A percentile compares a stretch with the other conserved stretches of the same genome.
Conservation (phyloP, 139 green algal species). For the Nannochloris sp. region DNA sequence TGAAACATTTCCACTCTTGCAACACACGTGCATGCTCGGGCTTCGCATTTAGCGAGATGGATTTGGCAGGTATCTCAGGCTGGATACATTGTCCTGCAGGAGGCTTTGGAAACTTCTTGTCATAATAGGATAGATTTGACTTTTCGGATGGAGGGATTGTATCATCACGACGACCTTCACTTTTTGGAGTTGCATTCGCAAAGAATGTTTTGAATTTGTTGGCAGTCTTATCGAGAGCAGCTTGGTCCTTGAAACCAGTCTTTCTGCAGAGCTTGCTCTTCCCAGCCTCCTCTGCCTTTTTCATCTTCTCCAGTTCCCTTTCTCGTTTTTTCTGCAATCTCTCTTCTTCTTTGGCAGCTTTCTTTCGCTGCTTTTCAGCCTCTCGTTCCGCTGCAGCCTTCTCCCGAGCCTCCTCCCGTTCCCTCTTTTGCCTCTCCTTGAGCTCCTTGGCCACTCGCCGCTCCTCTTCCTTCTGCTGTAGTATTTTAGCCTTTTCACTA, state of each 20-base stretch:
- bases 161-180: background rate
- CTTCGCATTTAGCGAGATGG: no score
- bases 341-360: slow-evolving; percentile 29
- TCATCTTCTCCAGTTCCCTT: slow-evolving; percentile 13
- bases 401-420: slow-evolving; percentile 1
- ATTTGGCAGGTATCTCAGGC: no score
- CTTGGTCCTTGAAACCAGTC: slow-evolving; percentile 32
- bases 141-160: background rate
- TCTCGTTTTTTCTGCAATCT: slow-evolving; percentile 27
- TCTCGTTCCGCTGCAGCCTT: slow-evolving; percentile 4
- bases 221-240: slow-evolving; percentile 34
- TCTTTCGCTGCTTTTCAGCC: slow-evolving; percentile 15
- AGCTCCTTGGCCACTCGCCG: background rate
- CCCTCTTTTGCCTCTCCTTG: background rate
- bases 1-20: slow-evolving; percentile 2
- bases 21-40: background rate
- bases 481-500: background rate
- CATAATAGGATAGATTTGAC: no score
- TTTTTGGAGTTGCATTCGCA: slow-evolving; percentile 6
- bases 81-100: no score
- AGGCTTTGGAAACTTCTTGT: no score
- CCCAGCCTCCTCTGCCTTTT: slow-evolving; percentile 19
- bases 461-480: background rate
- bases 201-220: slow-evolving; percentile 38
- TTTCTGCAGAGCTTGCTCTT: slow-evolving; percentile 23